Conservation (phyloP, 2,329 filamentous ascomycete species). For the Sarocladium strictum region DNA sequence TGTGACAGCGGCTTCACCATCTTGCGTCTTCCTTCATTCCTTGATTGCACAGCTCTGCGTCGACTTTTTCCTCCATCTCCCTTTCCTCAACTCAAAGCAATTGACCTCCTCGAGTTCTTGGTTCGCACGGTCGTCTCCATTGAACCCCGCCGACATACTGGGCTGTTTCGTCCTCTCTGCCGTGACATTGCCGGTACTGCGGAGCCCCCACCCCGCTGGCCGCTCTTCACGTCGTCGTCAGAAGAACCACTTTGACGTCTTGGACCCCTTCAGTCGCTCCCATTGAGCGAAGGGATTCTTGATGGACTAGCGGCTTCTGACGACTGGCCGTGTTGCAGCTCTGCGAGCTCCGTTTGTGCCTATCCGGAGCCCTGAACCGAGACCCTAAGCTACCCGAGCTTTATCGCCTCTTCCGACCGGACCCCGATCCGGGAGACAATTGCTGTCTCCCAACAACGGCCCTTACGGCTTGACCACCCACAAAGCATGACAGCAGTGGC, state of each 20-base stretch:
- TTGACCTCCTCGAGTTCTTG: background rate
- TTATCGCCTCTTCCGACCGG: background rate
- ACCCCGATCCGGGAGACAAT: background rate
- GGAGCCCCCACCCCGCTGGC: conserved; percentile 4
- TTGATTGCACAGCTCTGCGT: background rate
- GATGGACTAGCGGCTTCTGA: conserved; percentile 32
- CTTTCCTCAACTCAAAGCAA: background rate
- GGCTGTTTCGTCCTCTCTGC: background rate
- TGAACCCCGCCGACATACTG: background rate
- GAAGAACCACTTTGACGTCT: conserved; percentile 9
- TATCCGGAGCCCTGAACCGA: conserved; percentile 13
- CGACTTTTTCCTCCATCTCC: background rate
- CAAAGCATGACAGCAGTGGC: conserved; percentile 31
- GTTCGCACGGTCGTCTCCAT: background rate
- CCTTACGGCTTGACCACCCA: background rate
- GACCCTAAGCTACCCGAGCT: background rate
- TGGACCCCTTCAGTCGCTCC: conserved; percentile 1
- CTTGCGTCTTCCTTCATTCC: background rate
- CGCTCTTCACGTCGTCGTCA: conserved; percentile 10
- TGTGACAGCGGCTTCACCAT: background rate
- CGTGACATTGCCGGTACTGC: conserved; percentile 3
- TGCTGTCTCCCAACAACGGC: background rate
- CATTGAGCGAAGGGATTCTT: conserved; percentile 19
- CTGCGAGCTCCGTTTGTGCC: conserved; percentile 19
- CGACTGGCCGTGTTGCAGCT: conserved; percentile 25